These are phyloP conservation scores for Epichloe glyceriae DNA, from an alignment of 2,329 filamentous ascomycete genomes.

Conservation along the genomic window DNA sequence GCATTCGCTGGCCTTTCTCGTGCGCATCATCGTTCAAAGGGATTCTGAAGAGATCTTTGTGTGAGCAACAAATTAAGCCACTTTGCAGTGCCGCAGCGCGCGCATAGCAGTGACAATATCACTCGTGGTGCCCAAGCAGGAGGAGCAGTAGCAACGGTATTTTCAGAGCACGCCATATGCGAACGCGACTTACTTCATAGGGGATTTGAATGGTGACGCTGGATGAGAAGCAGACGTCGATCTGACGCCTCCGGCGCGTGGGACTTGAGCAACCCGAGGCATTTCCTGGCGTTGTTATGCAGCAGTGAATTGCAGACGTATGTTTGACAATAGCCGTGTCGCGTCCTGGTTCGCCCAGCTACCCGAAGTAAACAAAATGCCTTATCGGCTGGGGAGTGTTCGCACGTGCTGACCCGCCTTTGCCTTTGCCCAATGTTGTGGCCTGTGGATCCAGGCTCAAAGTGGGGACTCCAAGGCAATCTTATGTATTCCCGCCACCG, in stretches of 20 bases:
- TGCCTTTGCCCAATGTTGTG: neutral
- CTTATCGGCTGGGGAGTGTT: neutral
- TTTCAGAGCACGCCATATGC: neutral
- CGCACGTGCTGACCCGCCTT: neutral
- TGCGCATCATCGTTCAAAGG: conserved; percentile 90
- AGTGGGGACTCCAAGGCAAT: no score
- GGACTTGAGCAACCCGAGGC: conserved; percentile 45
- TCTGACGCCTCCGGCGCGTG: conserved; percentile 35
- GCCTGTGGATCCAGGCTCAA: neutral
- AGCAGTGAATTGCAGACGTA: conserved; percentile 3
- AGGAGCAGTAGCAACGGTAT: neutral
- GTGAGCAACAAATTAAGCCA: conserved; percentile 1
- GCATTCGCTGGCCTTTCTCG: conserved; percentile 79
- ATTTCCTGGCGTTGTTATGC: conserved; percentile 23
- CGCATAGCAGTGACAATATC: neutral
- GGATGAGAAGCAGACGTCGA: conserved; percentile 32
- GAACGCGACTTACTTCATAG: conserved; percentile 37
- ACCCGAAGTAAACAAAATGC: conserved; percentile 10
- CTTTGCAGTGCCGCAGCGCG: neutral
- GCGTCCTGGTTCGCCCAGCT: conserved; percentile 6
- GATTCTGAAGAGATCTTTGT: conserved; percentile 43
- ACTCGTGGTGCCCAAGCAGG: neutral
- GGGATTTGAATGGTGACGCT: conserved; percentile 43
- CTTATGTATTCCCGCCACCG: no score
- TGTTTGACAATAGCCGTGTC: conserved; percentile 3